Evolutionary conservation across 805 yeast genomes (phyloP), one percentile per base, ranked within the genome.

Genomic region (Monosporozyma yasuniensis): DNA sequence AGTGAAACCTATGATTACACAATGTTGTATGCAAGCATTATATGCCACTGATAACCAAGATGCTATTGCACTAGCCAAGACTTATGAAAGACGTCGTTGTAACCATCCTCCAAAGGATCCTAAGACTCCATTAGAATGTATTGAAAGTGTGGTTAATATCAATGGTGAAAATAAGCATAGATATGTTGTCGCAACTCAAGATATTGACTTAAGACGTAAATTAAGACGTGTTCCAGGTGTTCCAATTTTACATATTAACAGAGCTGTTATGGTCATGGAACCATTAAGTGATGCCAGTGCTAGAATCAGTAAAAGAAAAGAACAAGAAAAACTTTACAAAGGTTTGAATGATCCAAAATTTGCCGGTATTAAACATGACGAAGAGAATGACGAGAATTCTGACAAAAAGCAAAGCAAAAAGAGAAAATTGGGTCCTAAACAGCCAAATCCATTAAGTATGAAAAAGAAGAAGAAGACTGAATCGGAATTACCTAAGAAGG

Each of bases 241-340:
- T 1, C 99, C 99, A 1, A 67, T 93, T 55, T 72, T 91, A 9
- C 90, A 85, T 65, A 81, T 93, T 79, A 83, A 85, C 61, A 75
- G 96, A 53, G 80, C 96, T 1, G 99, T 93, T 16, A 87, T 93
- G 91, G 82, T 93, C 25, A 81, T 93, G 93, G 99, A 93, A 67
- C 96, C 97, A 7, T 70, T 89, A 56, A 85, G 96, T 47, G 77
- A 76, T 37, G 86, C 87, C 6, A 84, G 91, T 42, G 73, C 72
- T 11, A 65, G 62, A 43, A 72, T 74, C 14, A 79, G 80, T 49
- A 61, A 61, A 44, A 57, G 66, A 27, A 70, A 75, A 39, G 99
- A 93, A 66, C 64, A 70, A 1, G 72, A 74, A 43, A 93, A 93
- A 60, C 72, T 93, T 47, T 78, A 78, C 2, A 77, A 76, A 22